A percentile compares a stretch with the other conserved stretches of the same genome.
These are phyloP conservation scores for Plasmodium knowlesi DNA, from an alignment of 169 alveolate species.

Conservation along the genomic window DNA sequence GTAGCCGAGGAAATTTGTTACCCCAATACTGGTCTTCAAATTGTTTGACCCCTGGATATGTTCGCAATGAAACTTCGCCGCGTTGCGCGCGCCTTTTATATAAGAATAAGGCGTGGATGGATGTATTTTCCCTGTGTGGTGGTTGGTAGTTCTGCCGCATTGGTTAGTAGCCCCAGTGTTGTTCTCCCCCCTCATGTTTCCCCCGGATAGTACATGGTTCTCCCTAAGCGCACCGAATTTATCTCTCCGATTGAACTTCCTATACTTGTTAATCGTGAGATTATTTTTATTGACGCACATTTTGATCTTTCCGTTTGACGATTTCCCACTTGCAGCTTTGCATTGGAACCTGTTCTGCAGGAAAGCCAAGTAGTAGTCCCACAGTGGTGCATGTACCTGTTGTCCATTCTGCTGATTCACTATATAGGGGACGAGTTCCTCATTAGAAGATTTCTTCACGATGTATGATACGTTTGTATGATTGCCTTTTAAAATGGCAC, in stretches of 20 bases:
- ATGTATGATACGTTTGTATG: neutral
- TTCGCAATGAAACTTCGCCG: neutral
- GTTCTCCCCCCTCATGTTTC: neutral
- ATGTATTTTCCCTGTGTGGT: neutral
- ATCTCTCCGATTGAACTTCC: neutral
- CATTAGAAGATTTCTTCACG: neutral
- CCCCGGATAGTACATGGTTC: neutral
- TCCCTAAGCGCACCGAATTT: neutral
- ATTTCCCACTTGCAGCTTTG: neutral
- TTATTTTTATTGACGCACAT: slow-evolving; percentile 10
- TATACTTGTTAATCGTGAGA: slow-evolving; percentile 5
- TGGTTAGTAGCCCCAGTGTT: neutral
- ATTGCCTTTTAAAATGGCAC: neutral
- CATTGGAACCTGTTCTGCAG: neutral
- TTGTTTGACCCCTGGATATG: neutral
- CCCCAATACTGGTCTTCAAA: neutral
- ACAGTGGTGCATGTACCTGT: neutral
- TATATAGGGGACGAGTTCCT: neutral
- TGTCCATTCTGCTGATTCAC: neutral
- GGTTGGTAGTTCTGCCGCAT: neutral
- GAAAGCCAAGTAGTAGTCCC: neutral
- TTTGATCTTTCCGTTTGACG: neutral
- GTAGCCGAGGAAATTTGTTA: neutral
- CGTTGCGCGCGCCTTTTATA: neutral
- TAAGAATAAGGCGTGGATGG: neutral